Conservation (phyloP, 805 yeast genomes). For the Kazachstania taianensis region DNA sequence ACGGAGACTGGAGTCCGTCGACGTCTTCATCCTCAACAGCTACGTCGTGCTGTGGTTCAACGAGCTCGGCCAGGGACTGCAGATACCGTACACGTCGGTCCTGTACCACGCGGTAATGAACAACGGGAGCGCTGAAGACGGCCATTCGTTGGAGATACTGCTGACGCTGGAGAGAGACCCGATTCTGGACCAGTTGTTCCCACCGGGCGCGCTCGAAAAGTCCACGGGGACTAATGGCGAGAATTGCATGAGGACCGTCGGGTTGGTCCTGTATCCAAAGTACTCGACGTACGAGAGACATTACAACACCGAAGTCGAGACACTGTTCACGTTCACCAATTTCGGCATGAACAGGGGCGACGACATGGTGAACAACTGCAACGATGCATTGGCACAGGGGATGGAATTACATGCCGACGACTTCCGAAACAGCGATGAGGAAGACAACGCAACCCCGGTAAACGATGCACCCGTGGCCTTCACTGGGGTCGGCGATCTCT, state of each 20-base stretch:
- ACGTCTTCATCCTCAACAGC: slow-evolving; percentile 31
- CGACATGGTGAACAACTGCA: slow-evolving; percentile 30
- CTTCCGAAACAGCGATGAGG: slow-evolving; percentile 7
- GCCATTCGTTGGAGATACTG: slow-evolving; percentile 21
- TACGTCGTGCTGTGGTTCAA: slow-evolving; percentile 34
- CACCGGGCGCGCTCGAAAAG: slow-evolving; percentile 4
- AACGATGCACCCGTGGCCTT: slow-evolving; percentile 3
- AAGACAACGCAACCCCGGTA: slow-evolving; percentile 1
- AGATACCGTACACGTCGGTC: slow-evolving; percentile 28
- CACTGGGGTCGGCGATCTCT: slow-evolving; percentile 15
- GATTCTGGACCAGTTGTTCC: slow-evolving; percentile 17
- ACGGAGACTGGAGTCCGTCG: slow-evolving; percentile 16
- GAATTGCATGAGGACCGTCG: slow-evolving; percentile 18
- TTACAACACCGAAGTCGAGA: slow-evolving; percentile 28
- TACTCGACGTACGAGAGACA: slow-evolving; percentile 30
- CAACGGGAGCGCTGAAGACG: slow-evolving; percentile 12
- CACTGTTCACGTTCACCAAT: slow-evolving; percentile 28
- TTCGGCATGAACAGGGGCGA: slow-evolving; percentile 35
- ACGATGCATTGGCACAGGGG: slow-evolving; percentile 31
- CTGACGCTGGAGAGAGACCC: slow-evolving; percentile 23
- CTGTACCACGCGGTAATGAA: slow-evolving; percentile 25
- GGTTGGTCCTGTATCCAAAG: slow-evolving; percentile 30
- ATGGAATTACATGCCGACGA: slow-evolving; percentile 19
- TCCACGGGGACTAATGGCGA: not conserved
- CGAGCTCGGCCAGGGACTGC: slow-evolving; percentile 28